Base-by-base conservation (phyloP, 257 asterid genomes). In the Osmanthus fragrans region DNA sequence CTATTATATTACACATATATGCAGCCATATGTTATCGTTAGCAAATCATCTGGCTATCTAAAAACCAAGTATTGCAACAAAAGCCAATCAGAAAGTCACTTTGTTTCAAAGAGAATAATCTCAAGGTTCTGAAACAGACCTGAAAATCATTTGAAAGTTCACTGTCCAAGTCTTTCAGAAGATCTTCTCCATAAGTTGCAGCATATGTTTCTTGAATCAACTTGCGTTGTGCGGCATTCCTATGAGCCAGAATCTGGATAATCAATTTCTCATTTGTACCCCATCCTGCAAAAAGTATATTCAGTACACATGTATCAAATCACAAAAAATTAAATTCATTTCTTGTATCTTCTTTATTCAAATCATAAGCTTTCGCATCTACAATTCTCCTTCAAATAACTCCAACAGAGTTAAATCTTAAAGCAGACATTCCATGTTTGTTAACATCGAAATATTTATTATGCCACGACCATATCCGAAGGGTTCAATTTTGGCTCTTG, bases 121-220 rank as follows among this genome's bases (percentile, higher is more conserved):
- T 56, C 65, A 78, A 4, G n/a, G 23, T 70, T 68, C 63, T 37
- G 75, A 49, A 49, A 78, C 75, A 69, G 69, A 94, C 98, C 96
- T 83, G 88, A 77, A 94, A 94, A 73, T 90, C 92, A 84, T 92
- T 88, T 18, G 97, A 82, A 70, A 94, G 91, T 82, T 94, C 98
- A 77, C 90, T 84, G 83, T 91, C 95, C 85, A 94, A 83, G 78
- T 85, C 95, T 77, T 88, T 89, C 45, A 94, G 88, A 84, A 94
- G 96, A 86, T 94, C 98, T 72, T 91, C 90, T 16, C 93, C 96
- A 82, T 85, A 87, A 77, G 91, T 87, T 16, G 92, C 87, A 65
- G 89, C 85, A 79, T 94, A 94, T 11, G 90, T 82, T 32, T 90
- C 94, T 2, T 90, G 87, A 80, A 94, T 92, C 87, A 88, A 69